Base-by-base conservation (phyloP, 768 basidiomycete genomes). In the Sporobolomyces pararoseus region DNA sequence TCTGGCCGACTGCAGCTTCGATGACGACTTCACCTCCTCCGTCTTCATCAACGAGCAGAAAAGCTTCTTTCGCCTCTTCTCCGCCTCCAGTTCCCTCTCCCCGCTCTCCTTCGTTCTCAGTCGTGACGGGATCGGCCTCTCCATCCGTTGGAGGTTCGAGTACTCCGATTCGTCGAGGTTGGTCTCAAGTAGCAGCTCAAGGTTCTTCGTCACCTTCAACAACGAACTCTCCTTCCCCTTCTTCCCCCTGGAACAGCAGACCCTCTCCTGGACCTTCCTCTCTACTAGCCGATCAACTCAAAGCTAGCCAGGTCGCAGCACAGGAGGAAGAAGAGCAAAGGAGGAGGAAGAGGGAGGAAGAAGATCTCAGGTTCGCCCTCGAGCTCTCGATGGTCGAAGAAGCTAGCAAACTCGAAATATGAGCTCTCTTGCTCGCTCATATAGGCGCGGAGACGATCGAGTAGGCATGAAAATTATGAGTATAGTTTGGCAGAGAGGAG, bases 311-410 rank as follows among this genome's bases (percentile, higher is more conserved):
- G 27, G 1, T 21, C 7, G 32, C 50, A 37, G 42, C 39, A 37
- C 19, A 31, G 6, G 55, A 51, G 34, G 65, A 53, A 4, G 65
- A 37, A 32, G 54, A n/a, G 27, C 23, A 34, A 25, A n/a, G 64
- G 21, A 3, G 66, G 32, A 5, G 13, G 29, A 29, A 34, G 49
- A 25, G 61, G 44, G 72, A 73, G 55, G 52, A 63, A 50, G 72
- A 73, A 51, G 72, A 73, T 32, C 12, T 73, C 39, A 23, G 39
- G 32, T 62, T 63, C 25, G 72, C 67, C n/a, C 37, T 73, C 14
- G 72, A 65, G 47, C 25, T 73, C 32, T 63, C 60, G 3, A 3
- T 66, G 53, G 65, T 46, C 16, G 70, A 67, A 59, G 54, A 63
- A 46, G 51, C 50, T 34, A 63, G 55, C 16, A 17, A 57, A 42